A percentile compares a stretch with the other conserved stretches of the same genome.
phyloP scores from a whole-genome alignment of 2,329 filamentous ascomycete species.

The Colletotrichum sp. region DNA sequence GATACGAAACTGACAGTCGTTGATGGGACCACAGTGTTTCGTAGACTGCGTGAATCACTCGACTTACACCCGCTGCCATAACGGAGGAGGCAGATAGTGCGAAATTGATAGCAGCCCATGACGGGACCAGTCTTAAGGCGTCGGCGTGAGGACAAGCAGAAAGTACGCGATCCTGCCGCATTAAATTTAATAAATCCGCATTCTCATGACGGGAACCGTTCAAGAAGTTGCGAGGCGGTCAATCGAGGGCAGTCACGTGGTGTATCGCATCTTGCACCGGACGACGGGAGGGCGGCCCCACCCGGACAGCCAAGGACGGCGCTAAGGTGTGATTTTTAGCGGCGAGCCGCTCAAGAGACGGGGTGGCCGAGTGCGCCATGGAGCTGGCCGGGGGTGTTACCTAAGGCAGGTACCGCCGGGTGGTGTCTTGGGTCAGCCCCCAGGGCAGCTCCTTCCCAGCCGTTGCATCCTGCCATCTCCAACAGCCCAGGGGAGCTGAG shows the following conservation, averaged over 20 bases:
- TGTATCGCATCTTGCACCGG: background rate
- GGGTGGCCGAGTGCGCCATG: background rate
- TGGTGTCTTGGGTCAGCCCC: background rate
- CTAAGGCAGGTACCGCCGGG: background rate
- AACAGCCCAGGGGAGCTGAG: background rate
- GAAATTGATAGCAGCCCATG: background rate
- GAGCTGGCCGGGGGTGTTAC: background rate
- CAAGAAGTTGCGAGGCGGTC: background rate
- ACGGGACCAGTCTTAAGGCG: background rate
- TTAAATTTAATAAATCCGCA: background rate
- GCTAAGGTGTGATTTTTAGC: background rate
- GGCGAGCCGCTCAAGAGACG: background rate
- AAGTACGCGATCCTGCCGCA: background rate
- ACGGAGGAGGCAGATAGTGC: background rate
- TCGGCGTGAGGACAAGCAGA: background rate
- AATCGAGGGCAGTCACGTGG: background rate
- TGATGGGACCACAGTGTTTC: background rate
- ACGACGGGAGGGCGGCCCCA: background rate
- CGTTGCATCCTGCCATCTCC: background rate
- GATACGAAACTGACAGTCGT: background rate
- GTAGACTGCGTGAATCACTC: background rate
- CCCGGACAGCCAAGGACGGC: background rate
- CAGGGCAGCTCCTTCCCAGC: background rate
- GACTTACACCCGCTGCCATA: background rate
- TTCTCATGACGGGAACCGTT: background rate